phyloP scores from a whole-genome alignment of 169 alveolate species.

The Eimeria praecox region DNA sequence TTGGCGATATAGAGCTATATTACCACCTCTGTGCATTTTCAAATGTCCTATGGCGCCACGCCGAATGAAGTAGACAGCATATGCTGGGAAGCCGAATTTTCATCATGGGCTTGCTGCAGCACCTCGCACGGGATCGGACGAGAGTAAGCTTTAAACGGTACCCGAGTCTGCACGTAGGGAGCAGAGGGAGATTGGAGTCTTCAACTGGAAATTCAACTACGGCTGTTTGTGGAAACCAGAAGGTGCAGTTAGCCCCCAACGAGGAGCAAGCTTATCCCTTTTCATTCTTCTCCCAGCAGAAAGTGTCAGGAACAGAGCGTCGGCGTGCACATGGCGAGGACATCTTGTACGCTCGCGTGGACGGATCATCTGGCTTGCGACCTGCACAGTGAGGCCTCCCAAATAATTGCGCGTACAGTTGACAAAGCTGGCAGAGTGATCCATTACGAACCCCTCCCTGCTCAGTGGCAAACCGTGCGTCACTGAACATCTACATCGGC shows the following conservation, averaged over 20 bases:
- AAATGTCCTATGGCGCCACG: not conserved
- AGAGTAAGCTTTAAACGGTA: conserved; percentile 34
- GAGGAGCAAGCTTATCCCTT: conserved; percentile 49
- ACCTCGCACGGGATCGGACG: conserved; percentile 16
- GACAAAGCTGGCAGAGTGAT: not conserved
- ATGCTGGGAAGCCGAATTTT: not conserved
- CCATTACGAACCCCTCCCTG: not conserved
- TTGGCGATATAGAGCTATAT: not conserved
- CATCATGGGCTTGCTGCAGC: conserved; percentile 19
- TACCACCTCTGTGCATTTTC: not conserved
- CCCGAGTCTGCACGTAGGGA: conserved; percentile 44
- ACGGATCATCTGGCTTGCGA: conserved; percentile 64
- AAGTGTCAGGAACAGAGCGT: conserved; percentile 75
- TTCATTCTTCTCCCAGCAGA: conserved; percentile 70
- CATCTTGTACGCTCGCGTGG: conserved; percentile 62
- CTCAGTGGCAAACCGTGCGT: not conserved
- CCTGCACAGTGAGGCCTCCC: conserved; percentile 71
- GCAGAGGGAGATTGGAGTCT: not conserved
- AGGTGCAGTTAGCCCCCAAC: not conserved
- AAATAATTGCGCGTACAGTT: not conserved
- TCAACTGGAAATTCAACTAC: not conserved
- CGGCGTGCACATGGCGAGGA: conserved; percentile 44
- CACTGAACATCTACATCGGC: not conserved
- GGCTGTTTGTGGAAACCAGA: not conserved
- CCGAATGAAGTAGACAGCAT: not conserved